Percentiles rank a stretch among this genome's conserved stretches.
These are phyloP conservation scores for Microbotryum silenes-acaulis DNA, from an alignment of 1,284 basidiomycete genomes.

Conservation along the genomic window DNA sequence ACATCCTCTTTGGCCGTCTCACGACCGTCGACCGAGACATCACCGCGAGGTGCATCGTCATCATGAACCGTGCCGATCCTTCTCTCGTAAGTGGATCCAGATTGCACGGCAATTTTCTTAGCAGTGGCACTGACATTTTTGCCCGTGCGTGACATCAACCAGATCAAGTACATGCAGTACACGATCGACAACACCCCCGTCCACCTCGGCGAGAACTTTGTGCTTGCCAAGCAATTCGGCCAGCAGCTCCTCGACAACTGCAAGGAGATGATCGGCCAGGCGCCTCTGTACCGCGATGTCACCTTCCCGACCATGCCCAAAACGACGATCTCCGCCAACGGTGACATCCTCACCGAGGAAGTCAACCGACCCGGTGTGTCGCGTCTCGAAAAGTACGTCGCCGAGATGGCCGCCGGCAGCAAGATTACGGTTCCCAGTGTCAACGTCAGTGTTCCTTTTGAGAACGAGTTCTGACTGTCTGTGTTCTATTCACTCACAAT, in stretches of 20 bases:
- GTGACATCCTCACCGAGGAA: slow-evolving; percentile 90
- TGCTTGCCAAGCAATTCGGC: slow-evolving; percentile 90
- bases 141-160: not conserved
- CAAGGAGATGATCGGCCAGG: slow-evolving; percentile 67
- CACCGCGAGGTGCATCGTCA: slow-evolving; percentile 92
- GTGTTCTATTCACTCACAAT: not conserved
- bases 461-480: not conserved
- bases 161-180: slow-evolving; percentile 80
- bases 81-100: slow-evolving; percentile 52
- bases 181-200: slow-evolving; percentile 70
- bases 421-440: slow-evolving; percentile 58
- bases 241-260: slow-evolving; percentile 94
- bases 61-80: slow-evolving; percentile 94
- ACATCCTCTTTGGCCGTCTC: slow-evolving; percentile 89
- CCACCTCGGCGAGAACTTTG: slow-evolving; percentile 79
- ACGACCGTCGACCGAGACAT: slow-evolving; percentile 78
- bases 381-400: slow-evolving; percentile 83
- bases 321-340: slow-evolving; percentile 85
- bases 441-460: slow-evolving; percentile 48
- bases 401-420: slow-evolving; percentile 91
- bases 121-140: not conserved
- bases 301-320: slow-evolving; percentile 96
- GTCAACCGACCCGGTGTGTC: slow-evolving; percentile 90
- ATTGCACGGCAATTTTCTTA: not conserved
- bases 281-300: slow-evolving; percentile 89